Percentiles rank a stretch among this genome's conserved stretches.
Evolutionary conservation across 352 stramenopile species (phyloP).

Genomic region (Globisporangium parvum): DNA sequence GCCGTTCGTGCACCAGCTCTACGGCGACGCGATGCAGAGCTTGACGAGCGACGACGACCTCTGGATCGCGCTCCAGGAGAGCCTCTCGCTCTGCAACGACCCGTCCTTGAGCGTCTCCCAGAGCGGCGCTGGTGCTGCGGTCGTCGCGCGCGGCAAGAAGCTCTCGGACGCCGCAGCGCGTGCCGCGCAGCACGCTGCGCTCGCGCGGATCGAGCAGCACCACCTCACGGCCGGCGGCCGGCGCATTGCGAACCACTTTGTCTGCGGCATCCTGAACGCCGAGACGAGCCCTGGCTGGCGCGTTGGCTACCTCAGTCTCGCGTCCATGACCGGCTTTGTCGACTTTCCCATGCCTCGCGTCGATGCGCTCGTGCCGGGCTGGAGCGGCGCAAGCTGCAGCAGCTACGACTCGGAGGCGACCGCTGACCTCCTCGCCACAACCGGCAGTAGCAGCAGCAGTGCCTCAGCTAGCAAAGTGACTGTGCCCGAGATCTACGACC

Average conservation of each 20-base stretch:
- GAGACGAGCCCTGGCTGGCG: constrained; percentile 69
- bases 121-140: background rate
- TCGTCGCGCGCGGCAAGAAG: constrained; percentile 21
- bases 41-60: constrained; percentile 74
- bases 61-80: constrained; percentile 74
- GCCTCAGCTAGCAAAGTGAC: constrained; percentile 13
- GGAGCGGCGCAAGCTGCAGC: constrained; percentile 16
- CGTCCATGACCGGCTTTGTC: constrained; percentile 75
- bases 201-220: constrained; percentile 42
- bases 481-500: constrained; percentile 76
- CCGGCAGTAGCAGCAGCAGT: constrained; percentile 1
- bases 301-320: constrained; percentile 71
- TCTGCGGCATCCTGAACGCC: constrained; percentile 66
- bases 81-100: constrained; percentile 65
- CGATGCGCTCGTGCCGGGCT: constrained; percentile 49
- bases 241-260: constrained; percentile 56
- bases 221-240: constrained; percentile 52
- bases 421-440: constrained; percentile 4
- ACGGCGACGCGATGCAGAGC: constrained; percentile 50
- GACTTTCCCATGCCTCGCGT: constrained; percentile 65
- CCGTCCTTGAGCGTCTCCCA: constrained; percentile 47
- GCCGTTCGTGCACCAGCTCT: constrained; percentile 64
- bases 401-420: background rate
- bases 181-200: constrained; percentile 25
- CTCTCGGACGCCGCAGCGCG: constrained; percentile 18